Evolutionary conservation across 306 rosid genomes (phyloP).

Genomic region (Gastrolobium bilobum): DNA sequence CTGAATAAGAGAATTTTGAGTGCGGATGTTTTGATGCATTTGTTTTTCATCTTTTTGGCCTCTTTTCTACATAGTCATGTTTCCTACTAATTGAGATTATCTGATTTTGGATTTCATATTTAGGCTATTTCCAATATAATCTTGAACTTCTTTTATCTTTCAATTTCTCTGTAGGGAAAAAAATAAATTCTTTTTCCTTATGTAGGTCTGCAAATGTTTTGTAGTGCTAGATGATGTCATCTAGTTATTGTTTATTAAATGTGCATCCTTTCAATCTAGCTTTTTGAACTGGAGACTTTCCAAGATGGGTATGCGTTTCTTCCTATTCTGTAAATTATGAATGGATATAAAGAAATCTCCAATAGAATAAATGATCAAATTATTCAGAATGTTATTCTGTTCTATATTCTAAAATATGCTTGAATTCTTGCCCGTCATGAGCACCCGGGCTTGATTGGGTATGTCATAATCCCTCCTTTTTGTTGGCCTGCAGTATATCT

Average conservation of each 20-base stretch:
- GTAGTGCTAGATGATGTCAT: constrained; percentile 6
- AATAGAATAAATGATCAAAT: background rate
- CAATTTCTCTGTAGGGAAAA: background rate
- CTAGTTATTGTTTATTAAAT: constrained; percentile 1
- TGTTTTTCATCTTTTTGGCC: constrained; percentile 19
- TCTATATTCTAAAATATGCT: constrained; percentile 19
- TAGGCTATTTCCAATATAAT: constrained; percentile 1
- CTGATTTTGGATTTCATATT: constrained; percentile 22
- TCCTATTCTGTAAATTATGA: constrained; percentile 25
- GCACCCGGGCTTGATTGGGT: constrained; percentile 18
- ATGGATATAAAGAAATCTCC: constrained; percentile 3
- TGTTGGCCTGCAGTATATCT: constrained; percentile 13
- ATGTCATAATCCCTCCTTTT: background rate
- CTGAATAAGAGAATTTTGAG: constrained; percentile 24
- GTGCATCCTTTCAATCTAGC: constrained; percentile 22
- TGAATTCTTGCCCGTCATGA: constrained; percentile 8
- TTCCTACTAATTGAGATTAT: constrained; percentile 33
- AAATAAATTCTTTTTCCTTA: background rate
- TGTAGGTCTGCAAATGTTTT: constrained; percentile 1
- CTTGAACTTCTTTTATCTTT: background rate
- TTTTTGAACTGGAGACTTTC: background rate
- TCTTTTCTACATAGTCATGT: constrained; percentile 20
- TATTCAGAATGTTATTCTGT: constrained; percentile 11
- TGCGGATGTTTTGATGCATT: constrained; percentile 20
- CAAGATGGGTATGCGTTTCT: background rate